These are phyloP conservation scores for Ceratobasidium sp. DNA, from an alignment of 1,284 basidiomycete genomes.

Conservation along the genomic window DNA sequence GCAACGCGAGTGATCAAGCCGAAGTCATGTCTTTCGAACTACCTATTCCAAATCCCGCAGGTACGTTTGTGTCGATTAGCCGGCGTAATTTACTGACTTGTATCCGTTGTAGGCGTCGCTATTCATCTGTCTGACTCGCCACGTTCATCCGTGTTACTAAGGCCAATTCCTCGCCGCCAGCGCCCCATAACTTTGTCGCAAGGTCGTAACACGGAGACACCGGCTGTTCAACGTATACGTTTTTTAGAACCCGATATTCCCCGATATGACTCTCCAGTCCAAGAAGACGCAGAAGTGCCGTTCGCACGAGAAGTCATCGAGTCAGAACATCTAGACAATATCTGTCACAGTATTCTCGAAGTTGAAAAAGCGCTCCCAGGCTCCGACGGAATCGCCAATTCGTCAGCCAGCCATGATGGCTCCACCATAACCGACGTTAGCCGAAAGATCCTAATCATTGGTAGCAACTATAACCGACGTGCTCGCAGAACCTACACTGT, in stretches of 20 bases:
- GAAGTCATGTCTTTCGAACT: too few relatives aligned
- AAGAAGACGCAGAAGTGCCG: background rate
- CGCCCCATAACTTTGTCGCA: background rate
- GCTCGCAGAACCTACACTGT: background rate
- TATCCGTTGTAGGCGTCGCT: too few relatives aligned
- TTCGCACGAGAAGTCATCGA: background rate
- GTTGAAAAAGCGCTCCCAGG: background rate
- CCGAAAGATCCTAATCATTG: conserved; percentile 20
- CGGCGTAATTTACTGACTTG: too few relatives aligned
- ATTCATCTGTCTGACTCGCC: too few relatives aligned
- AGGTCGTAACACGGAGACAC: background rate
- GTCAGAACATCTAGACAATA: background rate
- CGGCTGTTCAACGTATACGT: background rate
- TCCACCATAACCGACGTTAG: background rate
- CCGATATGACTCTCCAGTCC: background rate
- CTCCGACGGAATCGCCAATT: background rate
- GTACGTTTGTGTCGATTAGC: too few relatives aligned
- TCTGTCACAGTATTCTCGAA: background rate
- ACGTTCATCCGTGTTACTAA: background rate
- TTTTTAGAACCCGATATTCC: background rate
- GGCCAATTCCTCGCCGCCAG: background rate
- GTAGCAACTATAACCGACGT: background rate
- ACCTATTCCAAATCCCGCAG: too few relatives aligned
- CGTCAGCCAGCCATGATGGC: too few relatives aligned
- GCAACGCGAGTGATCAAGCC: too few relatives aligned